phyloP scores from a whole-genome alignment of 352 stramenopile species.

The Phytophthora hybrid region DNA sequence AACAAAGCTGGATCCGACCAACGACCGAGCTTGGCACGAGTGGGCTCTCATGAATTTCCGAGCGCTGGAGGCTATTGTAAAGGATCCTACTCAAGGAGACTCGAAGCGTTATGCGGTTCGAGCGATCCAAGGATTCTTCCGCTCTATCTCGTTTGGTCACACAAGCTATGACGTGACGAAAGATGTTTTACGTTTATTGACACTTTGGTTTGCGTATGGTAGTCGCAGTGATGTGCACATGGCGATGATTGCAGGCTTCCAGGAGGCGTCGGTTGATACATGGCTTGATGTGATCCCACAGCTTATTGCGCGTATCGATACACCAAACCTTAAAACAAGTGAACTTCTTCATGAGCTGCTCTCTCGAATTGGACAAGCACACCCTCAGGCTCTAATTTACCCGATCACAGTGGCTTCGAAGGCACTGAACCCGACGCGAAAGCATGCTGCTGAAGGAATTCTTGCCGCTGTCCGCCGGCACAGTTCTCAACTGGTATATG shows the following conservation, averaged over 20 bases:
- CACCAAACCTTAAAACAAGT: conserved; percentile 81
- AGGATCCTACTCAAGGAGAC: conserved; percentile 60
- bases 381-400: conserved; percentile 99
- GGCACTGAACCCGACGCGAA: conserved; percentile 92
- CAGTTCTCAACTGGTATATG: conserved; percentile 96
- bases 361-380: conserved; percentile 93
- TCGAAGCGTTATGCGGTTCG: conserved; percentile 88
- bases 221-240: conserved; percentile 90
- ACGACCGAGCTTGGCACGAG: conserved; percentile 98
- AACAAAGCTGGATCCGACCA: conserved; percentile 87
- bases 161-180: conserved; percentile 94
- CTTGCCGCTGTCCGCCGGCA: conserved; percentile 96
- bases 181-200: conserved; percentile 98
- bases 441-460: conserved; percentile 94
- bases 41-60: conserved; percentile 99
- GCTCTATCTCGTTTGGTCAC: conserved; percentile 96
- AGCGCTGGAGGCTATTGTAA: conserved; percentile 68
- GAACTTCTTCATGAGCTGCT: conserved; percentile 87
- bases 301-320: conserved; percentile 95
- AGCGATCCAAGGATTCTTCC: conserved; percentile 98
- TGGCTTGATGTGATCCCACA: conserved; percentile 99
- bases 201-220: conserved; percentile 98
- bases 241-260: conserved; percentile 88
- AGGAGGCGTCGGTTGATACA: conserved; percentile 96
- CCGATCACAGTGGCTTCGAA: conserved; percentile 98